phyloP scores from a whole-genome alignment of 2,329 filamentous ascomycete species.

The Coniochaeta sp. region DNA sequence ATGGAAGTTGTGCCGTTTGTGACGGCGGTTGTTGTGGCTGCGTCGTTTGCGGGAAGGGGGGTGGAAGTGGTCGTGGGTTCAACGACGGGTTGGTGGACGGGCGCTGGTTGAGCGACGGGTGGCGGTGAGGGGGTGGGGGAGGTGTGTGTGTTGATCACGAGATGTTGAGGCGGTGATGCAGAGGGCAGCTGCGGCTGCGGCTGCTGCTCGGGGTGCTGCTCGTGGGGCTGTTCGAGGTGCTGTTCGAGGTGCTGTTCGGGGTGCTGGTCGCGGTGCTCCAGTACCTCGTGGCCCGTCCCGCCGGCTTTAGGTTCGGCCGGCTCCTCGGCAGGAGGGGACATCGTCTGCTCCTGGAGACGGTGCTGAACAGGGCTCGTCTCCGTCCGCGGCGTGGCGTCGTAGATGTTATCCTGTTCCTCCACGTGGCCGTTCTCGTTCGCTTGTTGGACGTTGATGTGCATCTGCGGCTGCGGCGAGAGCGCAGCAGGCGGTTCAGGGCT shows the following conservation, averaged over 20 bases:
- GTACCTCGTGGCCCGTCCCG: constrained; percentile 8
- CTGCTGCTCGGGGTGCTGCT: not conserved
- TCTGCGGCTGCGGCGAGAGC: not conserved
- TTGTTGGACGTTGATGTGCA: constrained; percentile 7
- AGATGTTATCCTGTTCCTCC: constrained; percentile 23
- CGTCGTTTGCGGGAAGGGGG: too few relatives aligned
- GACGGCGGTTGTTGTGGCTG: constrained; percentile 5
- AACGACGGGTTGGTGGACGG: not conserved
- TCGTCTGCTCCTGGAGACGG: not conserved
- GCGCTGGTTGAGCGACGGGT: not conserved
- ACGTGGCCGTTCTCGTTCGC: constrained; percentile 9
- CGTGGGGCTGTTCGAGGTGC: not conserved
- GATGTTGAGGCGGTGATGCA: not conserved
- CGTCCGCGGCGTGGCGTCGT: constrained; percentile 23
- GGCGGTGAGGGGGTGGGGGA: not conserved
- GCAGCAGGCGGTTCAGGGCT: constrained; percentile 13
- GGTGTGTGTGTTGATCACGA: not conserved
- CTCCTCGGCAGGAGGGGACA: not conserved
- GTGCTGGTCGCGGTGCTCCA: not conserved
- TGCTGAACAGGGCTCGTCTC: not conserved
- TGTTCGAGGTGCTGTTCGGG: not conserved
- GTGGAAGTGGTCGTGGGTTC: too few relatives aligned
- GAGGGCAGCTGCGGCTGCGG: too few relatives aligned
- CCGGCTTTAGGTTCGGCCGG: constrained; percentile 10
- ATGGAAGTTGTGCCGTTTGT: constrained; percentile 8